Percentiles rank a stretch among this genome's conserved stretches.
phyloP scores from a whole-genome alignment of 176 grass and related monocot species.

The Oropetium thomaeum region DNA sequence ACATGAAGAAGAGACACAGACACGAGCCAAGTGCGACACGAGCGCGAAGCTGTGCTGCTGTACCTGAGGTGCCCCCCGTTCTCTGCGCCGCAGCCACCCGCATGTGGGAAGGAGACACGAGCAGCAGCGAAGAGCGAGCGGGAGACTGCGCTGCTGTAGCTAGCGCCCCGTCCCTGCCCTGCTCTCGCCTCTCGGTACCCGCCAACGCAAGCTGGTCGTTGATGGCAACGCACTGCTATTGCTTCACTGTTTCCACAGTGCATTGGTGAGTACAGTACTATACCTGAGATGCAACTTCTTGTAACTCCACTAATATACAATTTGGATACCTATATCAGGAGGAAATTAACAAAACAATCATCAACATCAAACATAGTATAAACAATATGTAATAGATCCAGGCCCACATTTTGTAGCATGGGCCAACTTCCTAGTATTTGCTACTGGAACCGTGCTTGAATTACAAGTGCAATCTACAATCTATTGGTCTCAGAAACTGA shows the following conservation, averaged over 20 bases:
- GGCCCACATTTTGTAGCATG: not conserved
- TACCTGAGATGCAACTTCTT: no score
- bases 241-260: not conserved
- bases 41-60: not conserved
- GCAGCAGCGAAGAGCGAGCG: no score
- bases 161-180: not conserved
- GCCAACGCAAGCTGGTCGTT: not conserved
- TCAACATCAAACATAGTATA: no score
- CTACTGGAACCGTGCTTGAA: not conserved
- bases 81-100: no score
- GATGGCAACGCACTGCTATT: not conserved
- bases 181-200: not conserved
- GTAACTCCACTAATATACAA: no score
- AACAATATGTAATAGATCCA: not conserved
- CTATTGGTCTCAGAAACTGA: not conserved
- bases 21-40: not conserved
- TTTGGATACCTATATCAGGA: no score
- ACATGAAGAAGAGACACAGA: no score
- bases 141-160: no score
- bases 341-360: no score
- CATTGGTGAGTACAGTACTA: not conserved
- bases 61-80: not conserved
- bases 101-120: no score
- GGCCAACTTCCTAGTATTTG: not conserved
- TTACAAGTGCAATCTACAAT: not conserved